Conservation (phyloP, 495 filamentous ascomycete genomes). For the Neurospora sp. region DNA sequence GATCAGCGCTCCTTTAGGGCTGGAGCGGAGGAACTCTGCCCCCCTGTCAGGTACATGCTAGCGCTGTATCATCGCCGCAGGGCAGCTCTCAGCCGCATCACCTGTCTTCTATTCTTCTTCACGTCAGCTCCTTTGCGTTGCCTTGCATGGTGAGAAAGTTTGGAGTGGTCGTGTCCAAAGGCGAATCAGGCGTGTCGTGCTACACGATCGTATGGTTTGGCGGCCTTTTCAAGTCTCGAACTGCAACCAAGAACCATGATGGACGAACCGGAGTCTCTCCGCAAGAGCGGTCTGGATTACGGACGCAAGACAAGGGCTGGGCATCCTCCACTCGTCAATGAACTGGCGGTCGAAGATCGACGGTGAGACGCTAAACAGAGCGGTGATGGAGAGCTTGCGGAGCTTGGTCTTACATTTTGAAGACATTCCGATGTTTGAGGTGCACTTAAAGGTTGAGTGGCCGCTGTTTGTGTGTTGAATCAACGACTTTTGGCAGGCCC, state of each 20-base stretch:
- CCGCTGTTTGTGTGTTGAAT: background rate
- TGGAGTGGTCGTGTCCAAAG: background rate
- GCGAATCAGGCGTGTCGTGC: background rate
- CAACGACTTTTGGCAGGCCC: background rate
- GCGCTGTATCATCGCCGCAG: background rate
- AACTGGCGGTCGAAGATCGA: background rate
- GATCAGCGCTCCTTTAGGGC: background rate
- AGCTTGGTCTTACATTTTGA: background rate
- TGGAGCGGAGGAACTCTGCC: background rate
- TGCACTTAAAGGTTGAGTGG: background rate
- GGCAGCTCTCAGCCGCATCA: background rate
- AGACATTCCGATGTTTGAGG: background rate
- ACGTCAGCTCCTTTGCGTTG: background rate
- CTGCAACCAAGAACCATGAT: background rate
- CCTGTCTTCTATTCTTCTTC: background rate
- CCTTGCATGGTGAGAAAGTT: background rate
- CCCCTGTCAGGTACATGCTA: background rate
- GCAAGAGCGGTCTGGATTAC: background rate
- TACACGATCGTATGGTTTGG: background rate
- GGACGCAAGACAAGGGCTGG: background rate
- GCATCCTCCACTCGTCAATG: background rate
- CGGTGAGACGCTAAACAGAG: background rate
- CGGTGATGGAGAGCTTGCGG: background rate
- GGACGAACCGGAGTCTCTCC: background rate
- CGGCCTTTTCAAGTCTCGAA: background rate